Base-by-base conservation (phyloP, 2,329 filamentous ascomycete genomes). In the Thielaviopsis punctulata region DNA sequence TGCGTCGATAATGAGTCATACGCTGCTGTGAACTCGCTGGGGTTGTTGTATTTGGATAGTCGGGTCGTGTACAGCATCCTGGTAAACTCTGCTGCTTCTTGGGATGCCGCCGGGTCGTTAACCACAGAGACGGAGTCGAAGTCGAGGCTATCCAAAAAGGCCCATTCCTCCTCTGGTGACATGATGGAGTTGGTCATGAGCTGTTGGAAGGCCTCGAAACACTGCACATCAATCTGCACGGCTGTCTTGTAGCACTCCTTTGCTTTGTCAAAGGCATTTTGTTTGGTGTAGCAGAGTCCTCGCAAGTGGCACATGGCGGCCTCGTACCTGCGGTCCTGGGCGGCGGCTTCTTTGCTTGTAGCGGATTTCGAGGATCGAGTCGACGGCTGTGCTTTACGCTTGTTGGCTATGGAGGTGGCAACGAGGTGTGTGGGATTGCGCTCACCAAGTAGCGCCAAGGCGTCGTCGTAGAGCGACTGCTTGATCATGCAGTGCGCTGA, bases 231-330 rank as follows among this genome's bases (percentile, higher is more conserved):
- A 62, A 98, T 95, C 56, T 86, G 80, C 45, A 96, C 88, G 1
- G 92, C 92, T 61, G 94, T 87, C 69, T 95, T 96, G 73, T 96
- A 98, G 69, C 92, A 96, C 61, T 96, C 89, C 65, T 95, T 95
- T 50, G 92, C 92, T 30, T 88, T 82, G 64, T 98, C 92, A 61
- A 96, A 96, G 23, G 90, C 86, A 65, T 96, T 98, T 65, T 95
- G 86, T 67, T 95, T 95, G 6, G 92, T 89, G 64, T 88, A 95
- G 71, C 93, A 96, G 48, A 95, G 76, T 4, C 92, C 92, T 22
- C 92, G 76, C 50, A 98, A 70, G 64, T 94, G 95, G 69, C 92
- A 98, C 89, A 98, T 98, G 62, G 84, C 87, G 0, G 92, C 92
- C 68, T 98, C 90, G 60, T 92, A 94, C 55, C 86, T 82, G 54